phyloP scores from a whole-genome alignment of 805 yeast genomes.

The Yamadazyma philogaea region DNA sequence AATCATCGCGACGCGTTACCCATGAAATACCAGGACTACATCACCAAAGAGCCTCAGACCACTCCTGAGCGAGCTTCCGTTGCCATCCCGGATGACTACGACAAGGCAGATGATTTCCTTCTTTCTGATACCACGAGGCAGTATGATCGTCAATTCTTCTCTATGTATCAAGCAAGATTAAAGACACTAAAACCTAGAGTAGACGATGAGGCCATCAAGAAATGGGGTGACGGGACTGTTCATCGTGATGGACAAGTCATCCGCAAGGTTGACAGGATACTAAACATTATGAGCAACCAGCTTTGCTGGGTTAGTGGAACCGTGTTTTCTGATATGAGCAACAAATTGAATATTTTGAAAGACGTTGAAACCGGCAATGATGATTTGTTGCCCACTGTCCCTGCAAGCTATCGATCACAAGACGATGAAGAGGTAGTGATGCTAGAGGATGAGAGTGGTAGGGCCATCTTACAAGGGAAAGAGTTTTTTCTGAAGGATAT shows the following conservation, averaged over 20 bases:
- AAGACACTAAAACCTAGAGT: constrained; percentile 32
- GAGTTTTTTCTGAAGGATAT: constrained; percentile 49
- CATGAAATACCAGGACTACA: constrained; percentile 12
- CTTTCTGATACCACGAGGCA: constrained; percentile 23
- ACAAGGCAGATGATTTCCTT: constrained; percentile 18
- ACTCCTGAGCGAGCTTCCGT: background rate
- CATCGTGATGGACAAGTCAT: constrained; percentile 32
- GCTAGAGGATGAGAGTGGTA: constrained; percentile 91
- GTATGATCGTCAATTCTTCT: constrained; percentile 39
- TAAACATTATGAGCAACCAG: constrained; percentile 61
- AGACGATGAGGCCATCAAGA: constrained; percentile 28
- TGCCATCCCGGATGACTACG: constrained; percentile 7
- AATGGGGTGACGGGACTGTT: constrained; percentile 53
- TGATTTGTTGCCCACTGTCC: constrained; percentile 45
- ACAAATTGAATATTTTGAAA: constrained; percentile 76
- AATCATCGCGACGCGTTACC: constrained; percentile 2
- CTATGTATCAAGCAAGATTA: constrained; percentile 43
- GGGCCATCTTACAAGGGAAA: constrained; percentile 70
- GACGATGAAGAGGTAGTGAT: constrained; percentile 42
- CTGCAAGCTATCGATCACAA: constrained; percentile 21
- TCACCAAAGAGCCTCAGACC: constrained; percentile 5
- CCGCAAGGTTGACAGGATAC: constrained; percentile 35
- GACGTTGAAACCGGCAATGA: constrained; percentile 68
- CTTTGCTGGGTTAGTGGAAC: constrained; percentile 87
- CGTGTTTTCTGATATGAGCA: constrained; percentile 74